Evolutionary conservation across 768 basidiomycete genomes (phyloP), one percentile per base, ranked within the genome.

Genomic region (Boletus sp.): DNA sequence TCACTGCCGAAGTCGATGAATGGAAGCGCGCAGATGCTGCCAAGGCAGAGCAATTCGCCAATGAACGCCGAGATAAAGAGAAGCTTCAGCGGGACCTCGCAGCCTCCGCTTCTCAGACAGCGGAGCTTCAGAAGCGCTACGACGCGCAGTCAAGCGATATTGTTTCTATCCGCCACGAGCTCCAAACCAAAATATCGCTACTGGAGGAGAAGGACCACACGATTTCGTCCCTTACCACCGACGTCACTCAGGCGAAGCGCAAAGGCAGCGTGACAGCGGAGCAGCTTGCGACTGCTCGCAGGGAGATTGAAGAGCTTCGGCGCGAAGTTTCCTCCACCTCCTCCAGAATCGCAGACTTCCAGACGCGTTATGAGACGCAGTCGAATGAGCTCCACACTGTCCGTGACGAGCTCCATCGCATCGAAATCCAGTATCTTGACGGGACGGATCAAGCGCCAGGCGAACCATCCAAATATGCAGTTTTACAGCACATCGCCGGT

Each of bases 171-270:
- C 42, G 27, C 15, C 10, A 32, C 17, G 41, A 57, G 23, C 49
- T 58, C 35, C 49, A 47, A 7, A 7, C 8, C 11, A 48, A 32
- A 23, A 27, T 25, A 7, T 48, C 27, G 17, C 25, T 47, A 4
- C 55, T 58, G 6, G 50, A 33, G 40, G 41, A 51, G 46, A 47
- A 51, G 19, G 50, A 47, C 13, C 46, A 21, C 5, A 29, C n/a
- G 3, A 45, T 58, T 13, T 33, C 23, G 5, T 45, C 58, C n/a
- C 42, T 53, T 17, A 35, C 37, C 4, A 27, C 42, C 9, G n/a
- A 53, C 21, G 15, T 34, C 29, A 15, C 42, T 13, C 38, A 53
- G 21, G 50, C n/a, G 21, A 45, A 11, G 27, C 33, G 21, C 27
- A 32, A 47, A 46, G 11, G 10, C n/a, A 5, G 5, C 2, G 2